These are phyloP conservation scores for Mycena galopus DNA, from an alignment of 768 basidiomycete genomes.

Conservation along the genomic window DNA sequence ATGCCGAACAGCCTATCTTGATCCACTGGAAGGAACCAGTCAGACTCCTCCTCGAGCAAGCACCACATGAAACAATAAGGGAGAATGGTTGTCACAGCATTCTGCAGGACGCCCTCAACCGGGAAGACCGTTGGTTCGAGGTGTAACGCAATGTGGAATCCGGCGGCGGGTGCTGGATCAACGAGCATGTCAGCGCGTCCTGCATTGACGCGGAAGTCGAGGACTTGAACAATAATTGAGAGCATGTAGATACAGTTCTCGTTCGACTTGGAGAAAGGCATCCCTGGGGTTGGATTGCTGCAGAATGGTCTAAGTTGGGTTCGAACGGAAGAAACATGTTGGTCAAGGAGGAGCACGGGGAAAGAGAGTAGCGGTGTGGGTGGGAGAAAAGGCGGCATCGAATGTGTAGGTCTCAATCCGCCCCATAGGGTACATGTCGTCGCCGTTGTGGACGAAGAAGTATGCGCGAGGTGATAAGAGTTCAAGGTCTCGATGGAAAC, in stretches of 20 bases:
- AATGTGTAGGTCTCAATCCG: constrained; percentile 10
- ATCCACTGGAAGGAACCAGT: constrained; percentile 15
- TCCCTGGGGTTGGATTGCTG: neutral
- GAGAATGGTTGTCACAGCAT: constrained; percentile 10
- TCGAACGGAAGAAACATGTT: neutral
- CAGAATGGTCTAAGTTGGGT: constrained; percentile 3
- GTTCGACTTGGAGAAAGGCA: constrained; percentile 8
- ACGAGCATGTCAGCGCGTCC: too few species aligned
- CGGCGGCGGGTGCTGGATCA: too few species aligned
- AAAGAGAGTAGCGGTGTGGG: neutral
- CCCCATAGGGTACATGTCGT: neutral
- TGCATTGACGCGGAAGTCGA: too few species aligned
- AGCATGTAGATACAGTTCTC: constrained; percentile 5
- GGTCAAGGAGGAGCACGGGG: neutral
- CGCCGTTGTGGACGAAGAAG: neutral
- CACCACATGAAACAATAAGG: constrained; percentile 13
- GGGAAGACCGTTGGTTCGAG: neutral
- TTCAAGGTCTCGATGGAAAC: neutral
- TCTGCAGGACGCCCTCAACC: neutral
- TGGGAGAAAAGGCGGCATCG: neutral
- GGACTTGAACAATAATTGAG: neutral
- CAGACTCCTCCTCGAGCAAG: neutral
- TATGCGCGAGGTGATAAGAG: neutral
- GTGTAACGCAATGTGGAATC: neutral
- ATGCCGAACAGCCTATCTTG: constrained; percentile 13